Conservation (phyloP, 169 alveolate genomes). For the Cryptosporidium parvum region DNA sequence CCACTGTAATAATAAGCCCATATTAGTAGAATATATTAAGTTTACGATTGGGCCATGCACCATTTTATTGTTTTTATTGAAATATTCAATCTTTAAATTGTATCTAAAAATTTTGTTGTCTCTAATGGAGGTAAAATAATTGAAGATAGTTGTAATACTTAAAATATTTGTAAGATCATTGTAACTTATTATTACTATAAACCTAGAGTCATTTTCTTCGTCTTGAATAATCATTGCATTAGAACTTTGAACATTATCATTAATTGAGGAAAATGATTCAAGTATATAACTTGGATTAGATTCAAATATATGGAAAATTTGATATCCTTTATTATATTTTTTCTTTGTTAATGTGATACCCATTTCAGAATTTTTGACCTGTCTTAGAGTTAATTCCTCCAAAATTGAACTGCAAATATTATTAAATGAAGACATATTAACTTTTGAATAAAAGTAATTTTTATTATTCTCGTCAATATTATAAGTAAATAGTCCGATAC, state of each 20-base stretch:
- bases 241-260: slow-evolving; percentile 18
- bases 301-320: slow-evolving; percentile 38
- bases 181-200: slow-evolving; percentile 12
- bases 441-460: slow-evolving; percentile 1
- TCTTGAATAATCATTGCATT: neutral
- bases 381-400: neutral
- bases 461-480: neutral
- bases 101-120: slow-evolving; percentile 24
- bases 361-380: neutral
- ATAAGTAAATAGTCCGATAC: slow-evolving; percentile 17
- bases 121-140: neutral
- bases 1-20: slow-evolving; percentile 36
- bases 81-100: slow-evolving; percentile 32
- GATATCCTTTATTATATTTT: slow-evolving; percentile 1
- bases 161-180: slow-evolving; percentile 20
- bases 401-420: neutral
- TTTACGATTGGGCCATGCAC: slow-evolving; percentile 31
- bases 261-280: slow-evolving; percentile 31
- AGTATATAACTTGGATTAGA: neutral
- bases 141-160: slow-evolving; percentile 44
- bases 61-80: neutral
- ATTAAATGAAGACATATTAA: slow-evolving; percentile 1
- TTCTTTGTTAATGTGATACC: slow-evolving; percentile 17
- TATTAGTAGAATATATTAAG: neutral
- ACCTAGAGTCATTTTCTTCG: neutral